Base-by-base conservation (phyloP, 2,329 filamentous ascomycete species). In the Exserohilum turcica region DNA sequence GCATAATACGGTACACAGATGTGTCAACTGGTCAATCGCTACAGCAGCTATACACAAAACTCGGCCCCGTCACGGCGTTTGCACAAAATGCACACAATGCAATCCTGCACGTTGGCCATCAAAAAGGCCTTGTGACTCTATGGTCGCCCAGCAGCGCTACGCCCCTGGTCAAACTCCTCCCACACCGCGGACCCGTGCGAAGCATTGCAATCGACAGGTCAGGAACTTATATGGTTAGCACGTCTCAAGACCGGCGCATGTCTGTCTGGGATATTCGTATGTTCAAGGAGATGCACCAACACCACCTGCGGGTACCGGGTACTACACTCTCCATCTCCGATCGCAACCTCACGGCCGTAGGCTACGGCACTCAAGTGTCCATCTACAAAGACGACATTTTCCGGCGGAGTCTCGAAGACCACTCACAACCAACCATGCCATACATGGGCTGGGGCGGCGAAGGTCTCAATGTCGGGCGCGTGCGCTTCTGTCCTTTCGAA, bases 381-480 rank as follows among this genome's bases (percentile, higher is more conserved):
- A 84, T 97, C 61, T 99, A 93, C 93, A 90, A 90, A 72, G 60
- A 68, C 31, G 91, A 90, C 31, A 82, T 97, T 3, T 96, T 96
- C 77, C 84, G 88, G 52, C 91, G 91, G 64, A 83, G 87, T 47
- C 78, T 80, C 3, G 86, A 89, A n/a, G 88, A 57, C 91, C 64
- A 82, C 86, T 33, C 47, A 62, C 36, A 93, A 92, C 72, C 86
- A 16, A 86, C 92, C 61, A 90, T 86, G 48, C 94, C 94, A 0
- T 99, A 99, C 76, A 91, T 99, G 86, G 82, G 86, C 1, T 97
- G 92, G 90, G 91, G 92, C 40, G 91, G 91, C 43, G 90, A 96
- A 56, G 92, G 92, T 16, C 85, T 88, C 58, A 83, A 82, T 48
- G 86, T 96, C 24, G 91, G 96, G 75, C 85, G 89, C 35, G 85